phyloP scores from a whole-genome alignment of 306 rosid species.

The Alnus glutinosa region DNA sequence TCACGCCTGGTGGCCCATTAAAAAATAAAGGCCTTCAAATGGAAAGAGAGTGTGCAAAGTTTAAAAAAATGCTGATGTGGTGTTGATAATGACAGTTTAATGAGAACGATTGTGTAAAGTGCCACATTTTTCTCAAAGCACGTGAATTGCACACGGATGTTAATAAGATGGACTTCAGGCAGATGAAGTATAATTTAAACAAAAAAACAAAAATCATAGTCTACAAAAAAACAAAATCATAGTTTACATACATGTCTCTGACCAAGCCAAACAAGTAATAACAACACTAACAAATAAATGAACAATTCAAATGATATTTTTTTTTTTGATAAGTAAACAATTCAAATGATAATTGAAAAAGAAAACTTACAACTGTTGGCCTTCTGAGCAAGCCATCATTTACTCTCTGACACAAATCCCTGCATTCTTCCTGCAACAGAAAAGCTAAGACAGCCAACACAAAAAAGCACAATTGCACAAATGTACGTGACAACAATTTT shows the following conservation, averaged over 20 bases:
- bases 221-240: neutral
- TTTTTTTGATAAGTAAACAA: too few relatives aligned
- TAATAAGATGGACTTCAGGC: neutral
- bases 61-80: too few relatives aligned
- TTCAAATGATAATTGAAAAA: neutral
- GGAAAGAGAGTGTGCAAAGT: too few relatives aligned
- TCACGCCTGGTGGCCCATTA: too few relatives aligned
- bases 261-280: conserved; percentile 1
- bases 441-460: conserved; percentile 21
- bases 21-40: too few relatives aligned
- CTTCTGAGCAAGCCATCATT: conserved; percentile 62
- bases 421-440: conserved; percentile 74
- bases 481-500: conserved; percentile 1
- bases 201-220: neutral
- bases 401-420: conserved; percentile 65
- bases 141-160: too few relatives aligned
- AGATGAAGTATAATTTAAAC: too few relatives aligned
- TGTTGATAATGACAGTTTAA: too few relatives aligned
- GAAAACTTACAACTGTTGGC: conserved; percentile 62
- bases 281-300: conserved; percentile 6
- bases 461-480: conserved; percentile 20
- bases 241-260: neutral
- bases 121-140: too few relatives aligned
- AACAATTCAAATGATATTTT: too few relatives aligned
- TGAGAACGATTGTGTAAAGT: too few relatives aligned